Evolutionary conservation across 139 green algal genomes (phyloP).

Genomic region (Chlorokybus atmophyticus): DNA sequence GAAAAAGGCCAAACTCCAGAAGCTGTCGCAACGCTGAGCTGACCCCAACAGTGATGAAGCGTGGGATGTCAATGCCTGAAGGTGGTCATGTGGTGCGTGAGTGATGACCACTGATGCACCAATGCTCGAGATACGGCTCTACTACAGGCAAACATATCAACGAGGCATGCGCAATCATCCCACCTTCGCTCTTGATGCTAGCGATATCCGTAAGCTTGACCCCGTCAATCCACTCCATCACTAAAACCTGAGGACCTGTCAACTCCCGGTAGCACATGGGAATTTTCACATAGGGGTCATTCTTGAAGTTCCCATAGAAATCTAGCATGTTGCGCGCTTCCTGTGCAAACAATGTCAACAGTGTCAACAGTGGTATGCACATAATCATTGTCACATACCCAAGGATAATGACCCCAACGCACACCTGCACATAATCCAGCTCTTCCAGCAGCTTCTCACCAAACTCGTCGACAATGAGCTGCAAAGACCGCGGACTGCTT

Average conservation of each 20-base stretch:
- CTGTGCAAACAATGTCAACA: constrained; percentile 2
- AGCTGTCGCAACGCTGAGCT: constrained; percentile 86
- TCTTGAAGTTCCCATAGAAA: constrained; percentile 80
- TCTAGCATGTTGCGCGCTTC: constrained; percentile 90
- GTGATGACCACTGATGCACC: constrained; percentile 13
- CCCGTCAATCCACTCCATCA: constrained; percentile 99
- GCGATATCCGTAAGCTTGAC: constrained; percentile 78
- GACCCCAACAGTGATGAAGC: constrained; percentile 86
- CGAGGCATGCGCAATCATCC: too few species aligned
- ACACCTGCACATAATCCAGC: constrained; percentile 82
- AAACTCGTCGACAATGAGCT: constrained; percentile 99
- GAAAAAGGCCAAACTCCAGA: constrained; percentile 97
- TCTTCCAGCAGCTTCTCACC: constrained; percentile 98
- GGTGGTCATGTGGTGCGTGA: too few species aligned
- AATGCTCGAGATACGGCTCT: background rate
- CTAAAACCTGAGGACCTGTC: constrained; percentile 53
- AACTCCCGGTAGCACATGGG: constrained; percentile 76
- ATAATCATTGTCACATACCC: too few species aligned
- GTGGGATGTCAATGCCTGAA: constrained; percentile 61
- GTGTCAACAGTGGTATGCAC: background rate
- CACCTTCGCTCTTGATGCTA: constrained; percentile 8
- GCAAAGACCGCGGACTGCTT: too few species aligned
- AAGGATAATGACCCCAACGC: too few species aligned
- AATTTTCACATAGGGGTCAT: constrained; percentile 92
- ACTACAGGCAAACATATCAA: constrained; percentile 6